Conservation (phyloP, 805 yeast genomes). For the Candida hungchunana region DNA sequence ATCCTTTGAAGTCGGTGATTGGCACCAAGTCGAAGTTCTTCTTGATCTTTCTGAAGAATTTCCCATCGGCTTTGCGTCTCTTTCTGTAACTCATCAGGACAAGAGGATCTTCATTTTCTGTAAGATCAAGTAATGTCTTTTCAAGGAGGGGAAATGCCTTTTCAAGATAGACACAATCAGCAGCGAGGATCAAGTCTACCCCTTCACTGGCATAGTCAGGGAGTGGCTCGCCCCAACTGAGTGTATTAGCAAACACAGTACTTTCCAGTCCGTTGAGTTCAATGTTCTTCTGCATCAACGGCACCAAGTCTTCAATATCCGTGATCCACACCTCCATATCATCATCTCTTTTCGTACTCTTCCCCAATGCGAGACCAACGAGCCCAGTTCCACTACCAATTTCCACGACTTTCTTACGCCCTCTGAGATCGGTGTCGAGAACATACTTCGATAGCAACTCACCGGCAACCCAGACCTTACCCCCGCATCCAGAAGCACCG, state of each 20-base stretch:
- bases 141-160: conserved; percentile 49
- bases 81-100: conserved; percentile 51
- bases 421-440: conserved; percentile 22
- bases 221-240: conserved; percentile 41
- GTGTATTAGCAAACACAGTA: conserved; percentile 36
- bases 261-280: conserved; percentile 34
- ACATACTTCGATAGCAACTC: conserved; percentile 46
- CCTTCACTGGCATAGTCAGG: conserved; percentile 33
- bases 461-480: conserved; percentile 60
- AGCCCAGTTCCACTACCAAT: conserved; percentile 59
- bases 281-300: conserved; percentile 44
- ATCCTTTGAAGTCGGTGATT: conserved; percentile 32
- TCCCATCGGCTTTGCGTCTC: conserved; percentile 42
- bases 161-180: conserved; percentile 58
- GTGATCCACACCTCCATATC: conserved; percentile 41
- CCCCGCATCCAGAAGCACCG: conserved; percentile 61
- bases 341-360: conserved; percentile 17
- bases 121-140: conserved; percentile 42
- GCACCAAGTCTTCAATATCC: conserved; percentile 44
- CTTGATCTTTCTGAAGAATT: conserved; percentile 30
- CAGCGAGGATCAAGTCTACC: conserved; percentile 48
- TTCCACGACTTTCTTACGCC: conserved; percentile 37
- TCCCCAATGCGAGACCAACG: conserved; percentile 39
- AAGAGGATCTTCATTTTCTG: conserved; percentile 34
- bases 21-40: conserved; percentile 31